Percentiles rank a stretch among this genome's conserved stretches.
Evolutionary conservation across 768 basidiomycete species (phyloP).

Genomic region (Porphyrellus cyaneotinctus): DNA sequence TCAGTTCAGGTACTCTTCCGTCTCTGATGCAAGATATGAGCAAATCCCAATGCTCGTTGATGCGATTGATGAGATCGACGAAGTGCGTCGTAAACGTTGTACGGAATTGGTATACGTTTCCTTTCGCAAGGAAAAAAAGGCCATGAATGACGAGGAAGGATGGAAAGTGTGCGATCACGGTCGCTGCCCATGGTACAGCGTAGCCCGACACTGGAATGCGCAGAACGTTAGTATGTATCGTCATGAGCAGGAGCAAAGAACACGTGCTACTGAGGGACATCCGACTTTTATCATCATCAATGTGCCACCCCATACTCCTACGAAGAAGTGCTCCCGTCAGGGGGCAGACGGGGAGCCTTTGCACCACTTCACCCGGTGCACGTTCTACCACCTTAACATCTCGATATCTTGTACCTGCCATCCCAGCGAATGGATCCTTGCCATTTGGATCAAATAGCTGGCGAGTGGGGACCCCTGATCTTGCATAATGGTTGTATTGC

Average conservation of each 20-base stretch:
- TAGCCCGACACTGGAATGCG: background rate
- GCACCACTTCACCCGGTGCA: background rate
- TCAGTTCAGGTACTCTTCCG: no score
- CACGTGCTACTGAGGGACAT: no score
- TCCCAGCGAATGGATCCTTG: background rate
- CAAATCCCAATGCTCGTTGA: no score
- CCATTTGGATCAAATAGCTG: no score
- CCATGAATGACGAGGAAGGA: no score
- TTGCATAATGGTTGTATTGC: background rate
- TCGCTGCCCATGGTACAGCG: background rate
- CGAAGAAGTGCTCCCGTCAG: background rate
- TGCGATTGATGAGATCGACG: background rate
- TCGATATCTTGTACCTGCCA: background rate
- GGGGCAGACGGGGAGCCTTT: conserved; percentile 7
- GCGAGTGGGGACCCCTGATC: background rate
- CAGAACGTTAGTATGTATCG: background rate
- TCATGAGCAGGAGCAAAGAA: no score
- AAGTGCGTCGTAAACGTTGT: background rate
- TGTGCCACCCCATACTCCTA: conserved; percentile 6
- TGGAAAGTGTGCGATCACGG: no score
- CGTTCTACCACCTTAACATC: conserved; percentile 9
- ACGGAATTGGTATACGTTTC: background rate
- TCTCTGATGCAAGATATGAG: no score
- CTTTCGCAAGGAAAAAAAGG: background rate
- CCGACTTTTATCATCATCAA: no score